Conservation (phyloP, 2,329 filamentous ascomycete species). For the Nannizzia gypsea region DNA sequence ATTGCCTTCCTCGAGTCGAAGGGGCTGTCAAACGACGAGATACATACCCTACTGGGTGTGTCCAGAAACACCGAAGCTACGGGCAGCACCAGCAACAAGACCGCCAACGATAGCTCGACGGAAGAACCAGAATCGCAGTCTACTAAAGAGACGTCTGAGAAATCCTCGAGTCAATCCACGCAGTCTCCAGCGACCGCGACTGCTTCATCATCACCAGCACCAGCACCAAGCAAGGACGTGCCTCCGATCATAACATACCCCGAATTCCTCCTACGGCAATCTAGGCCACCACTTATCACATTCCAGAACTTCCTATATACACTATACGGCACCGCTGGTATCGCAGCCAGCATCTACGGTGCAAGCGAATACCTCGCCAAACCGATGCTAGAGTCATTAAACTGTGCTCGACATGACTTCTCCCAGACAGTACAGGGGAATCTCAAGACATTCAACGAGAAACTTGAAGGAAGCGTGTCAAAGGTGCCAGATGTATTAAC, state of each 20-base stretch:
- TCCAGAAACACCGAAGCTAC: constrained; percentile 24
- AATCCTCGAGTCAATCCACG: neutral
- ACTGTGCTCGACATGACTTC: constrained; percentile 47
- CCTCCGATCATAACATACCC: constrained; percentile 57
- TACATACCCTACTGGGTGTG: constrained; percentile 51
- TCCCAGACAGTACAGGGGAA: constrained; percentile 41
- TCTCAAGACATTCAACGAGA: constrained; percentile 45
- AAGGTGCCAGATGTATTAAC: constrained; percentile 34
- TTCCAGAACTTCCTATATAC: constrained; percentile 45
- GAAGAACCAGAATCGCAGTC: neutral
- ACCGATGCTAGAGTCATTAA: constrained; percentile 46
- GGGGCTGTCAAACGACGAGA: constrained; percentile 55
- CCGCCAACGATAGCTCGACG: constrained; percentile 1
- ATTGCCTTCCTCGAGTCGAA: constrained; percentile 65
- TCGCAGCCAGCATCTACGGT: constrained; percentile 46
- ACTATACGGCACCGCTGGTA: constrained; percentile 44
- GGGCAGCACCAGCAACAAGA: constrained; percentile 9
- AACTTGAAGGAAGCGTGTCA: constrained; percentile 42
- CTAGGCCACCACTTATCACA: constrained; percentile 49
- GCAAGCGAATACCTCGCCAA: constrained; percentile 47
- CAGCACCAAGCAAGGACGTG: constrained; percentile 19
- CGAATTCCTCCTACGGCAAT: constrained; percentile 49
- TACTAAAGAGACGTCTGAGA: neutral
- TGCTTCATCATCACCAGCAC: constrained; percentile 5
- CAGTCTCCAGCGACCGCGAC: neutral